These are phyloP conservation scores for Fusarium mangiferae DNA, from an alignment of 2,329 filamentous ascomycete species.

Conservation along the genomic window DNA sequence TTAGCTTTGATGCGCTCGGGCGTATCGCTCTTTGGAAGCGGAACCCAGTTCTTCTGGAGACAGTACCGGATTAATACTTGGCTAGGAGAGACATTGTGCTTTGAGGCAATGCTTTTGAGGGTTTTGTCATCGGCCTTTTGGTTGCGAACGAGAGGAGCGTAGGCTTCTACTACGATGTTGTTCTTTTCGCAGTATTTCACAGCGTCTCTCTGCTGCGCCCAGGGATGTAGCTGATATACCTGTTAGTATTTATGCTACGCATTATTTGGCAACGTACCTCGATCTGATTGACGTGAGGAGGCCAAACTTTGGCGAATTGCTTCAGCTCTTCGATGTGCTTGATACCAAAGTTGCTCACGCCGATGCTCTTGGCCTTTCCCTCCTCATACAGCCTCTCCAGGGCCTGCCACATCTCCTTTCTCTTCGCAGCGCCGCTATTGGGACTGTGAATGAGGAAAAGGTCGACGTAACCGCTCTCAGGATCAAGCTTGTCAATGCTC, in stretches of 20 bases:
- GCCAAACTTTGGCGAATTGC: constrained; percentile 69
- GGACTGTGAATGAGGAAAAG: constrained; percentile 76
- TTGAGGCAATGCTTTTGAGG: constrained; percentile 65
- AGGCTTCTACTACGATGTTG: constrained; percentile 65
- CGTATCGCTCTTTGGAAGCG: constrained; percentile 72
- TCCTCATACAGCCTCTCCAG: constrained; percentile 69
- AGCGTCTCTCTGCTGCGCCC: constrained; percentile 62
- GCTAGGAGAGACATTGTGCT: constrained; percentile 66
- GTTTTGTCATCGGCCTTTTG: constrained; percentile 61
- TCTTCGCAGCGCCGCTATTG: constrained; percentile 61
- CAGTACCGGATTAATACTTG: constrained; percentile 75
- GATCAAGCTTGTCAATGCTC: constrained; percentile 70
- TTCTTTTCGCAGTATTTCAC: constrained; percentile 74
- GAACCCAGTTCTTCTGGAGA: constrained; percentile 74
- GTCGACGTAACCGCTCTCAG: constrained; percentile 70
- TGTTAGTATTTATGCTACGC: constrained; percentile 54
- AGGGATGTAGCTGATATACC: constrained; percentile 73
- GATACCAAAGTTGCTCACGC: constrained; percentile 77
- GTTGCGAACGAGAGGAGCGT: constrained; percentile 49
- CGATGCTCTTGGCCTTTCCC: constrained; percentile 71
- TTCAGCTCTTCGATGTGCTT: constrained; percentile 75
- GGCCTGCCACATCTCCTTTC: constrained; percentile 73
- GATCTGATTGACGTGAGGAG: constrained; percentile 76
- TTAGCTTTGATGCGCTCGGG: constrained; percentile 68
- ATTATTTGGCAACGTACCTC: constrained; percentile 59